Base-by-base conservation (phyloP, 1,284 basidiomycete species). In the Xerocomus amazonicus region DNA sequence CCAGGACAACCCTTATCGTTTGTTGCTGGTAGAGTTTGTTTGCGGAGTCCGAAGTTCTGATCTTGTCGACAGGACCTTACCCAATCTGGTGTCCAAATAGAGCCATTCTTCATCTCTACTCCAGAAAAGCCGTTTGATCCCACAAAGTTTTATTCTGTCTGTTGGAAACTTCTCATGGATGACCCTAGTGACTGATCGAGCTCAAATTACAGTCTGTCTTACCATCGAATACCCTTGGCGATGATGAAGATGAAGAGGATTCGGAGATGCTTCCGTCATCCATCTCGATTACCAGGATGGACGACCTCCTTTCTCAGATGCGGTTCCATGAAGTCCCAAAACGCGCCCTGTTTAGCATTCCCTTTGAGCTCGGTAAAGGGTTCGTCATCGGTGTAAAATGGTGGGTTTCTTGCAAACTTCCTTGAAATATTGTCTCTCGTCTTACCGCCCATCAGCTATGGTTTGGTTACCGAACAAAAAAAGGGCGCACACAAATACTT, bases 351-450 rank as follows among this genome's bases (percentile, higher is more conserved):
- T 97, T 94, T 69, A 90, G 79, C 56, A 75, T 96, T 32, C 87
- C 90, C 2, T 80, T 99, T 47, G 79, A 87, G 55, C 74, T 99
- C 27, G 92, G 82, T 2, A 76, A 88, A 13, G 90, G 81, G 2
- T 83, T 97, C 54, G 80, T 81, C 14, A 95, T 99, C 54, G 92
- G 93, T 3, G 77, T 98, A 43, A 93, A 93, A 66, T 97, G 95
- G 86, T 95, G 60, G 58, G 76, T 61, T 48, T 54, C 17, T 52
- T 36, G 45, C 14, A 16, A 27, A 8, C 43, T 9, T 51, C 52
- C 57, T 34, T 36, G 28, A 31, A 34, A 34, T 9, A 16, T 40
- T 31, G 39, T 12, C n/a, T 36, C 31, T 29, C 51, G 28, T 6
- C 47, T 57, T 26, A 56, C 39, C 16, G 39, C 36, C 49, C 45